Evolutionary conservation across 345 rosid species (phyloP).

Genomic region (Ailanthus altissimus): DNA sequence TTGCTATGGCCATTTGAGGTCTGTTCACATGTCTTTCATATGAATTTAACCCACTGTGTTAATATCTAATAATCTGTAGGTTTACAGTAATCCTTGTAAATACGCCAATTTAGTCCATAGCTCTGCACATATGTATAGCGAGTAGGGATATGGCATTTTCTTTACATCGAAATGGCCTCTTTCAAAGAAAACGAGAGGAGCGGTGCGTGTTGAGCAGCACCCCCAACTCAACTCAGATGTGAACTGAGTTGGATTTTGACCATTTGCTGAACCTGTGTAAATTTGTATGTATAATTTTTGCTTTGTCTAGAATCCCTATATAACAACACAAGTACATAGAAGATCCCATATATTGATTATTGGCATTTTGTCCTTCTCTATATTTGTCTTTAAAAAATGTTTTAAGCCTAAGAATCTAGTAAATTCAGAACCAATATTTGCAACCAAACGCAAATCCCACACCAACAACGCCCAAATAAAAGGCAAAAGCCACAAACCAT

Average conservation of each 20-base stretch:
- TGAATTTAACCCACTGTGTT: conserved; percentile 9
- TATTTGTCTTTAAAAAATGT: not conserved
- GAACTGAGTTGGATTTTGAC: not conserved
- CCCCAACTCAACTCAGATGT: not conserved
- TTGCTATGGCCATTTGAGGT: conserved; percentile 66
- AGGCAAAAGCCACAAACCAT: conserved; percentile 40
- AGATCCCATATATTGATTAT: not conserved
- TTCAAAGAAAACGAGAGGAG: not conserved
- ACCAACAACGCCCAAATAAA: conserved; percentile 54
- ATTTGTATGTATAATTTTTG: not conserved
- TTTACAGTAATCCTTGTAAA: conserved; percentile 11
- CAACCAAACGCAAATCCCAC: conserved; percentile 43
- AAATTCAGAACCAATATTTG: conserved; percentile 24
- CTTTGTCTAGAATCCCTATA: not conserved
- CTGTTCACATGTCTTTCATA: conserved; percentile 40
- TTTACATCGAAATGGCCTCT: not conserved
- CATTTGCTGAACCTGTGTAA: not conserved
- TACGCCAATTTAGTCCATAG: not conserved
- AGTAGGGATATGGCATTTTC: not conserved
- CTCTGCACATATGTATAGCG: not conserved
- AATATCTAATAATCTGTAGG: not conserved
- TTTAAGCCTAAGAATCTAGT: not conserved
- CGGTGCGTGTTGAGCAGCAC: not conserved
- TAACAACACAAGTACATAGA: not conserved
- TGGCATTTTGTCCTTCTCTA: not conserved